phyloP scores from a whole-genome alignment of 805 yeast genomes.

The Nematodospora valgi region DNA sequence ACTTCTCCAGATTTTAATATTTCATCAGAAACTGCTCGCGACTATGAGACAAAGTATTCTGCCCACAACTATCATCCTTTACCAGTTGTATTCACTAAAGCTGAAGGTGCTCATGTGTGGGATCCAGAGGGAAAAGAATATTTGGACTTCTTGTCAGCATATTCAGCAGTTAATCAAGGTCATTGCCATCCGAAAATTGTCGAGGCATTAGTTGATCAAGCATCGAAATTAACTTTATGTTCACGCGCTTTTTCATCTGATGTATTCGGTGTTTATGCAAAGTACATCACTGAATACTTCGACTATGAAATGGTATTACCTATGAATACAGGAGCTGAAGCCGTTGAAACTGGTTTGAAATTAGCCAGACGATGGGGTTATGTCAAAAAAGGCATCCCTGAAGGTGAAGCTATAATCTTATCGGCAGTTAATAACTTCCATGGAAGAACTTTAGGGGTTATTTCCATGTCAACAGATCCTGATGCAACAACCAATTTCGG shows the following conservation, averaged over 20 bases:
- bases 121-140: constrained; percentile 97
- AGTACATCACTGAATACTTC: constrained; percentile 83
- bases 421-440: constrained; percentile 92
- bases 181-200: constrained; percentile 95
- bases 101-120: constrained; percentile 92
- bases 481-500: constrained; percentile 89
- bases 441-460: constrained; percentile 92
- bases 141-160: constrained; percentile 88
- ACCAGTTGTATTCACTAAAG: constrained; percentile 89
- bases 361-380: constrained; percentile 98
- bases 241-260: constrained; percentile 93
- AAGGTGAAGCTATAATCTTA: constrained; percentile 79
- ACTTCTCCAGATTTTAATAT: constrained; percentile 40
- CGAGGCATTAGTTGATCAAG: constrained; percentile 81
- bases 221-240: constrained; percentile 75
- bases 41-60: constrained; percentile 74
- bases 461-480: constrained; percentile 94
- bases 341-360: constrained; percentile 92
- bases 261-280: constrained; percentile 81
- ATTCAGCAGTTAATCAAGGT: constrained; percentile 97
- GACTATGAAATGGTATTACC: constrained; percentile 91
- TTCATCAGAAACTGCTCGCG: constrained; percentile 61
- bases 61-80: constrained; percentile 97
- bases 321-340: constrained; percentile 99
- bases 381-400: constrained; percentile 76